A percentile compares a stretch with the other conserved stretches of the same genome.
These are phyloP conservation scores for Lathyrus tuberosus DNA, from an alignment of 306 rosid genomes.

Conservation along the genomic window DNA sequence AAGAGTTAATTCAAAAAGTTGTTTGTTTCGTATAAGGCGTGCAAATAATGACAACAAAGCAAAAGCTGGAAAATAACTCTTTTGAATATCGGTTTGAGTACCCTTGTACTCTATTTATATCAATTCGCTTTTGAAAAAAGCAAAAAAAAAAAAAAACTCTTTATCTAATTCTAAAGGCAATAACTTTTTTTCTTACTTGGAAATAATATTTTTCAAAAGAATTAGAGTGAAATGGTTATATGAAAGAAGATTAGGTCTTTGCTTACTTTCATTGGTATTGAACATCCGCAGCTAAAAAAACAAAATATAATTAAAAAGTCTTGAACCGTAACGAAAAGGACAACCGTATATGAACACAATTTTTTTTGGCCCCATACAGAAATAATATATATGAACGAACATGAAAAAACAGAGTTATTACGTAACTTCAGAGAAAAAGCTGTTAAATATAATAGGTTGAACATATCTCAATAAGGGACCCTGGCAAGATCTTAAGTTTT, in stretches of 20 bases:
- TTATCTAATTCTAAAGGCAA: slow-evolving; percentile 7
- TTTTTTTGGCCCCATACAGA: slow-evolving; percentile 30
- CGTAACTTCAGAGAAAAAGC: not conserved
- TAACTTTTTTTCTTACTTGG: slow-evolving; percentile 4
- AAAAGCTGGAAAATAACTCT: slow-evolving; percentile 39
- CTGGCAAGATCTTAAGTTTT: slow-evolving; percentile 22
- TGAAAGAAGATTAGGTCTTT: slow-evolving; percentile 33
- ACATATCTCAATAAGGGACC: slow-evolving; percentile 37
- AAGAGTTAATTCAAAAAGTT: slow-evolving; percentile 33
- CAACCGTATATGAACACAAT: slow-evolving; percentile 28
- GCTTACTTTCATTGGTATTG: slow-evolving; percentile 29
- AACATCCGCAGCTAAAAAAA: slow-evolving; percentile 14
- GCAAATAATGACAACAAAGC: slow-evolving; percentile 45
- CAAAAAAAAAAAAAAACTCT: slow-evolving; percentile 45
- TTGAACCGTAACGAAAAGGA: slow-evolving; percentile 22
- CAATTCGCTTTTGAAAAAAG: too few species aligned
- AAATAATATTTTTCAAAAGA: not conserved
- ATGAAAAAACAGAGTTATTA: slow-evolving; percentile 30
- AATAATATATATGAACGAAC: slow-evolving; percentile 1
- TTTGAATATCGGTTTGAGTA: too few species aligned
- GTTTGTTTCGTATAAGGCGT: slow-evolving; percentile 39
- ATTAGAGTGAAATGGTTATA: not conserved
- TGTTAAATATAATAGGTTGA: slow-evolving; percentile 12
- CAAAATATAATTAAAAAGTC: slow-evolving; percentile 14
- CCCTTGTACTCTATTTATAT: too few species aligned